These are phyloP conservation scores for Neophaeococcomyces aloes DNA, from an alignment of 2,329 filamentous ascomycete species.

Conservation along the genomic window DNA sequence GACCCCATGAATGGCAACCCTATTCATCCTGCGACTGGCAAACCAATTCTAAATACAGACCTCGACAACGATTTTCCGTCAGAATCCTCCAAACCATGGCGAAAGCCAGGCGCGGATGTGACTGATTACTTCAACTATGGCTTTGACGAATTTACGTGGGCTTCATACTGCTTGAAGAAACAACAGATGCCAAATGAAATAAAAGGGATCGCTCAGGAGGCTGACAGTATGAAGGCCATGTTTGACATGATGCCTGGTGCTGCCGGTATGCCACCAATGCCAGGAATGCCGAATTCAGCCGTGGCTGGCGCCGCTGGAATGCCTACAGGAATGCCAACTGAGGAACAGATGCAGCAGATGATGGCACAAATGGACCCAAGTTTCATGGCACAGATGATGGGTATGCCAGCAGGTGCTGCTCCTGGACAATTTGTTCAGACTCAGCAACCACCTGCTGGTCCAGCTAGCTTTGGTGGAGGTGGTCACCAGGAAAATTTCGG, in stretches of 20 bases:
- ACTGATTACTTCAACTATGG: constrained; percentile 72
- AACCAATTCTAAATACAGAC: constrained; percentile 71
- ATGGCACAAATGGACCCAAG: constrained; percentile 45
- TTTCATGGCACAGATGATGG: constrained; percentile 41
- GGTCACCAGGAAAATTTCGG: constrained; percentile 14
- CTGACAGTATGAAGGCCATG: constrained; percentile 52
- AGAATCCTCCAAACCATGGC: constrained; percentile 83
- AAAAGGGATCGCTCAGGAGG: constrained; percentile 64
- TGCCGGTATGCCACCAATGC: constrained; percentile 35
- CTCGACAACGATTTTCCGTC: constrained; percentile 62
- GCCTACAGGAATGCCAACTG: constrained; percentile 22
- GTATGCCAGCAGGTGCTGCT: constrained; percentile 34
- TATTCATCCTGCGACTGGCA: constrained; percentile 59
- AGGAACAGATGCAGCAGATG: constrained; percentile 44
- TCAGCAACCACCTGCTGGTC: constrained; percentile 23
- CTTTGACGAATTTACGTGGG: constrained; percentile 70
- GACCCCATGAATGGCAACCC: constrained; percentile 70
- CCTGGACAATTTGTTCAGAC: constrained; percentile 26
- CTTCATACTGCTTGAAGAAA: constrained; percentile 84
- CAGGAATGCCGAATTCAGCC: constrained; percentile 30
- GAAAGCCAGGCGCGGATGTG: constrained; percentile 83
- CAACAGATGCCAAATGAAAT: constrained; percentile 67
- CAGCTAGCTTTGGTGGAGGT: constrained; percentile 14
- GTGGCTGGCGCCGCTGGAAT: constrained; percentile 35
- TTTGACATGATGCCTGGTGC: constrained; percentile 37